Conservation (phyloP, 352 stramenopile genomes). For the Phytopythium oedochilum region DNA sequence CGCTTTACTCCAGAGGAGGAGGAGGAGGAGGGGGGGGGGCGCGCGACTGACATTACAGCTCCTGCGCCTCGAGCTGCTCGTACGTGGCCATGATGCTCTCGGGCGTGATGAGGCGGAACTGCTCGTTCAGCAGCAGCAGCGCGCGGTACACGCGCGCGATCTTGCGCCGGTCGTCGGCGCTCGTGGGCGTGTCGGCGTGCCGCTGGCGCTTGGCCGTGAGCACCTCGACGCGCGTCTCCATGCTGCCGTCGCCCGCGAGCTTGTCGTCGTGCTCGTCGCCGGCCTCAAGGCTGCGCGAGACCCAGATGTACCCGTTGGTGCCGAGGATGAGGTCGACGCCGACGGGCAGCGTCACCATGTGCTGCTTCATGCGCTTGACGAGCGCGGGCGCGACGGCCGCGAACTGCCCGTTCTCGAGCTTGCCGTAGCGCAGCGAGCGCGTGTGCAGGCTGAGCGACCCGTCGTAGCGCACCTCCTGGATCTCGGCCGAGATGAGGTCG, state of each 20-base stretch:
- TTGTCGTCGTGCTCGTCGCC: conserved; percentile 46
- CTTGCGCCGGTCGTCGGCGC: conserved; percentile 69
- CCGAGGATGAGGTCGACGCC: conserved; percentile 92
- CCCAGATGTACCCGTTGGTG: conserved; percentile 95
- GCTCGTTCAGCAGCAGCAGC: conserved; percentile 83
- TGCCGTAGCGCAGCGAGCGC: conserved; percentile 92
- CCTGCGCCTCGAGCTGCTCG: conserved; percentile 35
- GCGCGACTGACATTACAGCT: background rate
- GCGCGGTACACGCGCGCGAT: conserved; percentile 89
- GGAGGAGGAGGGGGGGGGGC: too few relatives aligned
- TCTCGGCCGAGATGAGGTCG: conserved; percentile 94
- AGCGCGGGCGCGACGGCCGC: conserved; percentile 85
- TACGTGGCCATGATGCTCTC: conserved; percentile 90
- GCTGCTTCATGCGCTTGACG: conserved; percentile 93
- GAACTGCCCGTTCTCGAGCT: conserved; percentile 94
- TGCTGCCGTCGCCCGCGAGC: conserved; percentile 38
- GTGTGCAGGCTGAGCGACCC: conserved; percentile 94
- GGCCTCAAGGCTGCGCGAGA: conserved; percentile 83
- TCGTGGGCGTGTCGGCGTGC: conserved; percentile 80
- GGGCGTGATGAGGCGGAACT: conserved; percentile 90
- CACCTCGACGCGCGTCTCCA: conserved; percentile 86
- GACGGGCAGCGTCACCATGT: conserved; percentile 88
- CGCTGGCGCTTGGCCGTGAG: conserved; percentile 88
- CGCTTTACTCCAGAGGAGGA: background rate
- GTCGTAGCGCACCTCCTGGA: conserved; percentile 87